Conservation (phyloP, 805 yeast species). For the Starmerella asiatica region DNA sequence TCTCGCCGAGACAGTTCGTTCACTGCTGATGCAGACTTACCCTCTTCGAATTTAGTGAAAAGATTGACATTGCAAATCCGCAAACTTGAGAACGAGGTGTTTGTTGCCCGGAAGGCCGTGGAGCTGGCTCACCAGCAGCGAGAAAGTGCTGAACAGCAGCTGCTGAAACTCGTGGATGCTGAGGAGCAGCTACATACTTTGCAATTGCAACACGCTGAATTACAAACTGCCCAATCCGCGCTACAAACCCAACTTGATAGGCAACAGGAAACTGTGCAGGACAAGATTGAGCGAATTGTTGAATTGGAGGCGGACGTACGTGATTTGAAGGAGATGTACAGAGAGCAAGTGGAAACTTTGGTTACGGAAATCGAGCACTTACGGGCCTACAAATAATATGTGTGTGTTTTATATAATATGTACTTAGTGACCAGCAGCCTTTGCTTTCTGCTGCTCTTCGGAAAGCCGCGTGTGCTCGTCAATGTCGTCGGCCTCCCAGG, state of each 20-base stretch:
- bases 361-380: slow-evolving; percentile 33
- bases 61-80: slow-evolving; percentile 67
- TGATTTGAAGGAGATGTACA: slow-evolving; percentile 75
- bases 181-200: slow-evolving; percentile 35
- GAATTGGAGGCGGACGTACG: slow-evolving; percentile 79
- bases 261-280: slow-evolving; percentile 57
- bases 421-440: not conserved
- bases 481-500: slow-evolving; percentile 78
- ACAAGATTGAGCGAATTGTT: slow-evolving; percentile 70
- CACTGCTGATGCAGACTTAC: slow-evolving; percentile 21
- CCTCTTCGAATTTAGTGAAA: slow-evolving; percentile 48
- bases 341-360: slow-evolving; percentile 77
- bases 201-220: slow-evolving; percentile 22
- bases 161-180: slow-evolving; percentile 44
- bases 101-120: slow-evolving; percentile 51
- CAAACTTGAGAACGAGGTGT: slow-evolving; percentile 64
- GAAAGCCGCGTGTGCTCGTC: slow-evolving; percentile 62
- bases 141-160: slow-evolving; percentile 53
- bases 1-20: slow-evolving; percentile 10
- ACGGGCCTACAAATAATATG: not conserved
- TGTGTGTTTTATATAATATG: not conserved
- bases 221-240: slow-evolving; percentile 27
- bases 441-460: slow-evolving; percentile 32
- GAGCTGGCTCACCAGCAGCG: slow-evolving; percentile 42
- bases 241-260: slow-evolving; percentile 35